phyloP scores from a whole-genome alignment of 495 filamentous ascomycete species.

The Xylaria telfairii region DNA sequence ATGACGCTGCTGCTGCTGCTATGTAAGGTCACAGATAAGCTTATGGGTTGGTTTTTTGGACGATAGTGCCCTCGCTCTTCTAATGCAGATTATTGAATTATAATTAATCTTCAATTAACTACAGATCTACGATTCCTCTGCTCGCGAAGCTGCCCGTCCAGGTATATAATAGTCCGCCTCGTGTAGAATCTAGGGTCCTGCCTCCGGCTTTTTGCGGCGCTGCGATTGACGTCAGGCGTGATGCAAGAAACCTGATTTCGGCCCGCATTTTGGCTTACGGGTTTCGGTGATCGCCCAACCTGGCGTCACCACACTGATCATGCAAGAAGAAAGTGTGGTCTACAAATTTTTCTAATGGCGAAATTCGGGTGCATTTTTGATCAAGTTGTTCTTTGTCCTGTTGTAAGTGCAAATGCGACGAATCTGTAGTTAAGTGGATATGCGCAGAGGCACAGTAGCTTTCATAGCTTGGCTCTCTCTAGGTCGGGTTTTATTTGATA shows the following conservation, averaged over 20 bases:
- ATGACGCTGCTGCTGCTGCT: background rate
- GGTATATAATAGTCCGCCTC: background rate
- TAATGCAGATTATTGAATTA: background rate
- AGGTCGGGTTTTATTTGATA: background rate
- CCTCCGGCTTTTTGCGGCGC: conserved; percentile 22
- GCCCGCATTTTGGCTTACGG: conserved; percentile 26
- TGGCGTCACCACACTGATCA: conserved; percentile 32
- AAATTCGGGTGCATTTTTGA: background rate
- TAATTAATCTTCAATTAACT: conserved; percentile 3
- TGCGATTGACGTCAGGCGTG: conserved; percentile 38
- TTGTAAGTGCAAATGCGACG: background rate
- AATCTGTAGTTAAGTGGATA: background rate
- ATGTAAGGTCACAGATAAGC: background rate
- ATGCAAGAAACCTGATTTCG: conserved; percentile 36
- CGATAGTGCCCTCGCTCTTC: background rate
- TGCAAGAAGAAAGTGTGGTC: background rate
- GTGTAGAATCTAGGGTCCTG: conserved; percentile 17
- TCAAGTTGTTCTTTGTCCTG: background rate
- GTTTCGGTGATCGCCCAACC: conserved; percentile 27
- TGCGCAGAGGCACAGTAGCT: background rate
- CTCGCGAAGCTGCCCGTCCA: background rate
- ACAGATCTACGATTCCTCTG: background rate
- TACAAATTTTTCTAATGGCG: background rate
- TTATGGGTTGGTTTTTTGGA: background rate
- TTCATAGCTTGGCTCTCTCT: background rate